Percentiles rank a stretch among this genome's conserved stretches.
These are phyloP conservation scores for Raffaelea ambrosiae DNA, from an alignment of 2,329 filamentous ascomycete species.

Conservation along the genomic window DNA sequence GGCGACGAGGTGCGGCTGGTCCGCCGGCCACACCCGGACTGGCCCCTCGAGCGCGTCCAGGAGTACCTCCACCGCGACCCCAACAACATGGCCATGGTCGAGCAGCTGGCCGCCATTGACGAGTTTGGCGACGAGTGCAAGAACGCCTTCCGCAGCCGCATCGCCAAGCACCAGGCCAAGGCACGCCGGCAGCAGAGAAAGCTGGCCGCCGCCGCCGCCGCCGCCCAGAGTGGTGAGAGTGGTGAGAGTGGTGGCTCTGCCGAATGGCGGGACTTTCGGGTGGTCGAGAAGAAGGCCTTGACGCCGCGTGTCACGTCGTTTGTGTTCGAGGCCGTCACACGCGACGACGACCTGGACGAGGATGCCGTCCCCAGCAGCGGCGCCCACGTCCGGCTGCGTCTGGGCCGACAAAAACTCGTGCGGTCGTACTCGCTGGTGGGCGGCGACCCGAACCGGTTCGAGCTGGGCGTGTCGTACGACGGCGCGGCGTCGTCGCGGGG, in stretches of 20 bases:
- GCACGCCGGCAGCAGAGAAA: slow-evolving; percentile 6
- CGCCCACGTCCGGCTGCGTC: slow-evolving; percentile 46
- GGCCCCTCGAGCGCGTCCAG: slow-evolving; percentile 56
- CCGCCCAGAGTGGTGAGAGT: too few relatives aligned
- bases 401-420: slow-evolving; percentile 47
- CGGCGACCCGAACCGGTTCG: slow-evolving; percentile 39
- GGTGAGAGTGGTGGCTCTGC: slow-evolving; percentile 15
- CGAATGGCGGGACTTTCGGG: slow-evolving; percentile 34
- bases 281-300: slow-evolving; percentile 41
- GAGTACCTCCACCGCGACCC: slow-evolving; percentile 51
- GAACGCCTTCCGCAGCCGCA: slow-evolving; percentile 38
- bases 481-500: slow-evolving; percentile 41
- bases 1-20: slow-evolving; percentile 51
- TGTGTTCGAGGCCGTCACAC: slow-evolving; percentile 32
- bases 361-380: slow-evolving; percentile 30
- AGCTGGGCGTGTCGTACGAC: slow-evolving; percentile 42
- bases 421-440: slow-evolving; percentile 53
- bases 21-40: slow-evolving; percentile 45
- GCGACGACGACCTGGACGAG: slow-evolving; percentile 19
- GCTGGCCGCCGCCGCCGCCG: background rate
- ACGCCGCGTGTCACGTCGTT: slow-evolving; percentile 44
- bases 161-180: slow-evolving; percentile 33
- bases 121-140: slow-evolving; percentile 40
- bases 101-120: slow-evolving; percentile 41
- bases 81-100: slow-evolving; percentile 41